A percentile compares a stretch with the other conserved stretches of the same genome.
Evolutionary conservation across 805 yeast genomes (phyloP).

Genomic region (Candida berthetii): DNA sequence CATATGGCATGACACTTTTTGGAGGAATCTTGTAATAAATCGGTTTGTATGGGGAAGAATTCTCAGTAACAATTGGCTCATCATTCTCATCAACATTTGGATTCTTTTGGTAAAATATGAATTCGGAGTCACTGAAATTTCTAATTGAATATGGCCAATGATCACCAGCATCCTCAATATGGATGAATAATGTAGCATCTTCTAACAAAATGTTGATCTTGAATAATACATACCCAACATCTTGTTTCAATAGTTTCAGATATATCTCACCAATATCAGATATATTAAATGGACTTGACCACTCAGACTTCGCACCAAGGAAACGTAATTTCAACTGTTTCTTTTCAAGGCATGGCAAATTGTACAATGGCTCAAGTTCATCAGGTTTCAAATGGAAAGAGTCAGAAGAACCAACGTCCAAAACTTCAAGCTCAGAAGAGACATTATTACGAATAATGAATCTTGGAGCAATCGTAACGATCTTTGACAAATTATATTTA

Average conservation of each 20-base stretch:
- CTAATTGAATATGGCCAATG: constrained; percentile 92
- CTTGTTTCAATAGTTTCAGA: constrained; percentile 59
- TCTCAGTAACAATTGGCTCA: constrained; percentile 42
- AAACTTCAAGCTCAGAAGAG: constrained; percentile 47
- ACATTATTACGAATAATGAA: constrained; percentile 66
- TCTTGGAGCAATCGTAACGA: constrained; percentile 78
- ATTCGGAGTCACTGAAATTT: constrained; percentile 84
- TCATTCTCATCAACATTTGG: constrained; percentile 65
- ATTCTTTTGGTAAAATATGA: constrained; percentile 80
- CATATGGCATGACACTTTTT: constrained; percentile 93
- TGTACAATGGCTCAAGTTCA: constrained; percentile 53
- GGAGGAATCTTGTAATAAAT: constrained; percentile 79
- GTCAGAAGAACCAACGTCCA: constrained; percentile 63
- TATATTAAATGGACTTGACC: constrained; percentile 88
- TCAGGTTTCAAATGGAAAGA: constrained; percentile 38
- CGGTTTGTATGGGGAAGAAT: constrained; percentile 60
- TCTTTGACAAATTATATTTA: constrained; percentile 67
- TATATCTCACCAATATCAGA: constrained; percentile 80
- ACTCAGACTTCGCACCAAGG: constrained; percentile 47
- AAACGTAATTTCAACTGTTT: constrained; percentile 61
- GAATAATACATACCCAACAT: constrained; percentile 62
- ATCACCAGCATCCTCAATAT: constrained; percentile 62
- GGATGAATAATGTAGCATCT: constrained; percentile 74
- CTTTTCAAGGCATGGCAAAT: constrained; percentile 45
- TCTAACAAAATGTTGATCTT: constrained; percentile 75